Base-by-base conservation (phyloP, 257 asterid species). In the Haberlea rhodopensis region DNA sequence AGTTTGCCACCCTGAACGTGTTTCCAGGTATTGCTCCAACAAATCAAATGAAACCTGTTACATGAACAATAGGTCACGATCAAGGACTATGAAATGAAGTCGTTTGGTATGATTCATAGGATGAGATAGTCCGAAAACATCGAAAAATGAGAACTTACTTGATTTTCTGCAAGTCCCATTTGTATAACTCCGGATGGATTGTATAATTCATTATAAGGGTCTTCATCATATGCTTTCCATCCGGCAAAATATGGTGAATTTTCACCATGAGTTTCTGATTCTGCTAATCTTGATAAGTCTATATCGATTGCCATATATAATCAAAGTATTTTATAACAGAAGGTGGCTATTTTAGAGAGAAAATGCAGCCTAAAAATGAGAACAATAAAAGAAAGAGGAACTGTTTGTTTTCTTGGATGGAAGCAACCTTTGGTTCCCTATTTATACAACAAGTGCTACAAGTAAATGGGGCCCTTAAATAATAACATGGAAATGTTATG, bases 131-230 rank as follows among this genome's bases (percentile, higher is more conserved):
- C 13, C 16, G 16, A 10, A 34, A 34, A 34, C 45, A 9, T 34
- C 46, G 18, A 37, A 37, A 10, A 37, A 0, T 1, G 43, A 1
- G 15, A 32, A 63, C 73, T 77, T 68, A 89, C 95, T 76, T 89
- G 96, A 67, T 89, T 91, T 76, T 89, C 96, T 9, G 98, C 96
- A 53, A 91, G 80, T 13, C 98, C 98, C 98, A 91, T 91, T 52
- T 91, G 98, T 20, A 91, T 83, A 49, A 91, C 96, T 15, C 98
- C 98, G 5, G 67, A 58, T 8, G 98, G 92, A 48, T 91, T 91
- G 18, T 23, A 20, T 0, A 55, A 0, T 67, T 83, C 89, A 63
- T 91, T 71, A 57, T 86, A 91, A 28, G 96, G 95, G 70, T 91
- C 56, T 31, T 88, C 89, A 63, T 90, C 96, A 24, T 87, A 90